Evolutionary conservation across 2,329 filamentous ascomycete species (phyloP).

Genomic region (Daldinia eschscholtzii): DNA sequence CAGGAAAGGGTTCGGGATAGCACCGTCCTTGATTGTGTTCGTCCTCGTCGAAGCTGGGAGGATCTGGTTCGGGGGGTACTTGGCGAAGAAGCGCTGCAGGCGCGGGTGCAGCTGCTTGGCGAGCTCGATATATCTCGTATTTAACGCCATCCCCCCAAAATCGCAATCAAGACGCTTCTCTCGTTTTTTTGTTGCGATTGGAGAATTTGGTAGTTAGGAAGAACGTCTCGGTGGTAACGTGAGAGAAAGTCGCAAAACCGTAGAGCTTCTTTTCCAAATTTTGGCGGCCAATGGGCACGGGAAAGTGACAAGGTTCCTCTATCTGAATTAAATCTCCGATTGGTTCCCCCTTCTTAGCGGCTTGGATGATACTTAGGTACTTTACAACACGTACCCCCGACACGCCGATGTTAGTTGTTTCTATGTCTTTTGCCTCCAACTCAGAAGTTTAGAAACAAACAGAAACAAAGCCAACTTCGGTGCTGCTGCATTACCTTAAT

Average conservation of each 20-base stretch:
- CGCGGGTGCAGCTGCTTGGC: slow-evolving; percentile 81
- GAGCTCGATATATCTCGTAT: slow-evolving; percentile 63
- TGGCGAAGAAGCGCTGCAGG: slow-evolving; percentile 87
- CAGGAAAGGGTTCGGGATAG: slow-evolving; percentile 81
- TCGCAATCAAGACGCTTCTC: slow-evolving; percentile 6
- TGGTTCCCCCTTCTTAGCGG: slow-evolving; percentile 28
- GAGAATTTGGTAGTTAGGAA: slow-evolving; percentile 4
- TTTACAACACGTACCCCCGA: slow-evolving; percentile 27
- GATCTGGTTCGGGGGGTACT: slow-evolving; percentile 81
- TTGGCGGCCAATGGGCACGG: slow-evolving; percentile 23
- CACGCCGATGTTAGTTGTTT: slow-evolving; percentile 26
- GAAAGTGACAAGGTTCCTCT: slow-evolving; percentile 28
- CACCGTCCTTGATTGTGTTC: slow-evolving; percentile 52
- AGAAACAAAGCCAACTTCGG: slow-evolving; percentile 22
- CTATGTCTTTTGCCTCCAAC: slow-evolving; percentile 24
- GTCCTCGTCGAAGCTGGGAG: slow-evolving; percentile 57
- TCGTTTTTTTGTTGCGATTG: neutral
- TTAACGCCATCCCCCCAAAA: slow-evolving; percentile 40
- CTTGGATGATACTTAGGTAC: slow-evolving; percentile 9
- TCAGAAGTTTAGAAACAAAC: slow-evolving; percentile 11
- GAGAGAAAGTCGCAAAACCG: slow-evolving; percentile 11
- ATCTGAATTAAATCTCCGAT: slow-evolving; percentile 38
- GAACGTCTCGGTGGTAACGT: slow-evolving; percentile 25
- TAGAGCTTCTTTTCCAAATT: slow-evolving; percentile 28
- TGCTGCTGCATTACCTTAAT: neutral